phyloP scores from a whole-genome alignment of 768 basidiomycete species.

The Psilocybe azurescens region DNA sequence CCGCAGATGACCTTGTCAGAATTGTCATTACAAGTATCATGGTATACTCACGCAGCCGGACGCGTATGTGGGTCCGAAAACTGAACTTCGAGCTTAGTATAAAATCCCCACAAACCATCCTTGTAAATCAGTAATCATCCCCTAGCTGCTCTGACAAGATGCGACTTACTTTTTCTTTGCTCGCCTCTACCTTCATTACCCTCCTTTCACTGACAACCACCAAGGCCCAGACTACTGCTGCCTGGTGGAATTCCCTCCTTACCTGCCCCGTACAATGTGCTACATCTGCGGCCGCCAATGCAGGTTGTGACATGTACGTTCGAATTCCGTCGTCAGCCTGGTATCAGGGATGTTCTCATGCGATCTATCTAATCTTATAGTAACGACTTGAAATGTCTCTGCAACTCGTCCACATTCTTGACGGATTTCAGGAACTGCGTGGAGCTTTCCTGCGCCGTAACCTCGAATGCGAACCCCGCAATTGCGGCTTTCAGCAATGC shows the following conservation, averaged over 20 bases:
- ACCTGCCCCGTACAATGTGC: conserved; percentile 9
- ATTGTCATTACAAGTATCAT: not conserved
- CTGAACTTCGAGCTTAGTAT: not conserved
- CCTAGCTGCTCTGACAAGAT: not conserved
- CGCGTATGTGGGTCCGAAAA: not conserved
- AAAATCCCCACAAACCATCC: not conserved
- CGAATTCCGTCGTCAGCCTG: not conserved
- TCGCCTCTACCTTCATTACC: not conserved
- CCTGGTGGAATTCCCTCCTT: conserved; percentile 3
- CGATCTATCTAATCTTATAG: not conserved
- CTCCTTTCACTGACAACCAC: not conserved
- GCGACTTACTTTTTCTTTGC: not conserved
- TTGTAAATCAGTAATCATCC: too few species aligned
- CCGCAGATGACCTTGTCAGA: not conserved
- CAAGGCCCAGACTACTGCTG: not conserved
- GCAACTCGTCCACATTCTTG: conserved; percentile 3
- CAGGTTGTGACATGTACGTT: conserved; percentile 15
- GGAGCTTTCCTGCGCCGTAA: not conserved
- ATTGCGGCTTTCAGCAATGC: conserved; percentile 1
- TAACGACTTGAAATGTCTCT: conserved; percentile 8
- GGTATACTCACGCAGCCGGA: not conserved
- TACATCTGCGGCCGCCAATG: not conserved
- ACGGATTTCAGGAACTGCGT: conserved; percentile 6
- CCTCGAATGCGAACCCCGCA: not conserved
- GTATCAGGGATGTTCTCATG: not conserved